Conservation (phyloP, 495 filamentous ascomycete genomes). For the Xylaria cubensis region DNA sequence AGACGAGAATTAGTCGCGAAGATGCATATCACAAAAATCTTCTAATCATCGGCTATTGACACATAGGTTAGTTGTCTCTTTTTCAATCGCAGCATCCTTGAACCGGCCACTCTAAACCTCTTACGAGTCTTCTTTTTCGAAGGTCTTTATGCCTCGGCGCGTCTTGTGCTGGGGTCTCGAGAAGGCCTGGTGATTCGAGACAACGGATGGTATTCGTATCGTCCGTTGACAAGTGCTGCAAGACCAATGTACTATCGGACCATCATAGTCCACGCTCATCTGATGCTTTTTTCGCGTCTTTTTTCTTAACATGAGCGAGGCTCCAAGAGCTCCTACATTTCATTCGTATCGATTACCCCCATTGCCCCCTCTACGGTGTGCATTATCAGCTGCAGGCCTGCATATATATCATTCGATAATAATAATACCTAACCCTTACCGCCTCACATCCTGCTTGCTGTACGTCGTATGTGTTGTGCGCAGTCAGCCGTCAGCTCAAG, state of each 20-base stretch:
- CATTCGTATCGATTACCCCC: background rate
- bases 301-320: constrained; percentile 54
- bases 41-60: background rate
- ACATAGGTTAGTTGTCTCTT: constrained; percentile 15
- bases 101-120: constrained; percentile 48
- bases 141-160: constrained; percentile 53
- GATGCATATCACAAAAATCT: background rate
- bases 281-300: constrained; percentile 35
- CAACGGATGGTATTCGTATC: constrained; percentile 38
- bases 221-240: constrained; percentile 46
- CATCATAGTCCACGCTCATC: constrained; percentile 63
- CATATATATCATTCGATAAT: constrained; percentile 15
- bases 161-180: constrained; percentile 56
- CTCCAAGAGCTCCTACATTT: constrained; percentile 62
- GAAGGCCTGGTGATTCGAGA: constrained; percentile 48
- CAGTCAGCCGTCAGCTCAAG: background rate
- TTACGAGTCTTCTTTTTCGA: constrained; percentile 53
- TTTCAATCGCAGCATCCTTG: constrained; percentile 45
- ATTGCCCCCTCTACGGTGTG: constrained; percentile 1
- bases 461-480: constrained; percentile 22
- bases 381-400: constrained; percentile 10
- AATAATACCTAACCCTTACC: background rate
- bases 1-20: background rate
- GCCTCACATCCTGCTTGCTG: background rate
- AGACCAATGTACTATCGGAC: constrained; percentile 50